phyloP scores from a whole-genome alignment of 495 filamentous ascomycete genomes.

The Trichocladium antarcticum region DNA sequence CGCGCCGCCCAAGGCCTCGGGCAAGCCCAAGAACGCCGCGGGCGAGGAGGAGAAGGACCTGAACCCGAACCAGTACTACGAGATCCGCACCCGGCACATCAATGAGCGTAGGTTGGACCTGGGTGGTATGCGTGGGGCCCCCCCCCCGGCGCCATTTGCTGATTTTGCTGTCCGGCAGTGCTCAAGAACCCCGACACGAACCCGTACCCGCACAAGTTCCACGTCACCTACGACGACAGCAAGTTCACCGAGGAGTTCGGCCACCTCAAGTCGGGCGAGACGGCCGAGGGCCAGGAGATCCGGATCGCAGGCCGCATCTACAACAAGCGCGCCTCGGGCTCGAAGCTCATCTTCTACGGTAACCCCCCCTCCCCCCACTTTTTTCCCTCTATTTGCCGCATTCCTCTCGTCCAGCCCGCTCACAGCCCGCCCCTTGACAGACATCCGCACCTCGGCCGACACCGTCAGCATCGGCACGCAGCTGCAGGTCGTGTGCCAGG shows the following conservation, averaged over 20 bases:
- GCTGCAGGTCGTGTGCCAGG: slow-evolving; percentile 86
- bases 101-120: slow-evolving; percentile 46
- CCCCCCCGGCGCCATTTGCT: background rate
- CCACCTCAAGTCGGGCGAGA: slow-evolving; percentile 75
- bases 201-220: slow-evolving; percentile 97
- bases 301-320: slow-evolving; percentile 77
- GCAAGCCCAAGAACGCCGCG: slow-evolving; percentile 53
- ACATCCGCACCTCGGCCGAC: slow-evolving; percentile 53
- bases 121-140: background rate
- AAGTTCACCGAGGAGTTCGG: slow-evolving; percentile 66
- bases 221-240: slow-evolving; percentile 64
- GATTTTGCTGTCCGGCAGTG: slow-evolving; percentile 25
- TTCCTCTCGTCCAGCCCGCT: background rate
- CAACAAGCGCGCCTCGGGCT: slow-evolving; percentile 70
- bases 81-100: slow-evolving; percentile 78
- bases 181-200: slow-evolving; percentile 68
- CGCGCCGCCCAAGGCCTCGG: slow-evolving; percentile 52
- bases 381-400: background rate
- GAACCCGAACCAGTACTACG: slow-evolving; percentile 92
- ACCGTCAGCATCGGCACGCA: slow-evolving; percentile 49
- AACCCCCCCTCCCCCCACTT: too few relatives aligned
- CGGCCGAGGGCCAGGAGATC: slow-evolving; percentile 57
- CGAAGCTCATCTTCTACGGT: slow-evolving; percentile 81
- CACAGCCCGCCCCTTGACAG: slow-evolving; percentile 21
- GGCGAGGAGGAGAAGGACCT: slow-evolving; percentile 43